Base-by-base conservation (phyloP, 495 filamentous ascomycete species). In the Penicillium verhagenii region DNA sequence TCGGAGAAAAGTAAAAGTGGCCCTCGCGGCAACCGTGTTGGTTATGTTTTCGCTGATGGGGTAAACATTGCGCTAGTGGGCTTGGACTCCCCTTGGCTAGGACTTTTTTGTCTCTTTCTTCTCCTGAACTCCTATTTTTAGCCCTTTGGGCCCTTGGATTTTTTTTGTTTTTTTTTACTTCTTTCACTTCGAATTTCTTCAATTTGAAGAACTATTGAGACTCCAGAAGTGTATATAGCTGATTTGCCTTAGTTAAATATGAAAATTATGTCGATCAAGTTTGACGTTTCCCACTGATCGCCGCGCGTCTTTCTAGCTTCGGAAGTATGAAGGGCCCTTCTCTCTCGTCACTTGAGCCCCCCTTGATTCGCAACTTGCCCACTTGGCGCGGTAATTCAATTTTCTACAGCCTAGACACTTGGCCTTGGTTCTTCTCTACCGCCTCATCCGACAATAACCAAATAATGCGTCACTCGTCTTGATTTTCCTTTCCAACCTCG, bases 301-400 rank as follows among this genome's bases (percentile, higher is more conserved):
- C 42, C 52, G 53, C 26, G 26, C 37, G 46, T 47, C 29, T 39
- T 48, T 53, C 37, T 39, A 38, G 23, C 29, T 33, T 47, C 51
- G 33, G 51, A 59, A 54, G 57, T 59, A 59, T 59, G 57, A 54
- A 59, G 47, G 57, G 46, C 52, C 21, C 54, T 50, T 18, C 44
- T 46, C 39, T 31, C 1, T 19, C 20, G 8, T 42, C 33, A 28
- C 46, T 21, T 37, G 11, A 53, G n/a, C n/a, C n/a, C 45, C 56
- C 55, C 56, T 58, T 58, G 56, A 53, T 49, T 49, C 16, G 14
- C 19, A 11, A 8, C 14, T n/a, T 33, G 18, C 14, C 26, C 31
- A 19, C 18, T 35, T 31, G 24, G 13, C 26, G 23, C 29, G 42
- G 35, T 42, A 7, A n/a, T 16, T n/a, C n/a, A n/a, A 8, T 20